Base-by-base conservation (phyloP, 345 rosid genomes). In the Eucalyptus dawsonii region DNA sequence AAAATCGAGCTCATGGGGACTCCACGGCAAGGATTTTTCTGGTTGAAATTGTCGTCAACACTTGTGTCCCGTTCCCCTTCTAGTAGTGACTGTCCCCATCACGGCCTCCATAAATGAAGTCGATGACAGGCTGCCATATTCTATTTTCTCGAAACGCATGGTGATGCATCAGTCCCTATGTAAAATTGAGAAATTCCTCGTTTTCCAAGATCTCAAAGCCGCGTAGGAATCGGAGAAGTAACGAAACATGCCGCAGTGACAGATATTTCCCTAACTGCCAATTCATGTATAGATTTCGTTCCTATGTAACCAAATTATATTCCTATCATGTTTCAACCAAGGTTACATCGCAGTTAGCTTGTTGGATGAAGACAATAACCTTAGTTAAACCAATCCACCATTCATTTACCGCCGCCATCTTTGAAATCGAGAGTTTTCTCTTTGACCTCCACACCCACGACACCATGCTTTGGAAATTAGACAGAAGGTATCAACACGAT, bases 381-480 rank as follows among this genome's bases (percentile, higher is more conserved):
- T 37, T 37, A 42, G 42, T 37, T 76, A 10, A 40, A 40, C 40
- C 81, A 72, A 34, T 22, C 81, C 44, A 17, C 25, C 25, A 34
- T 72, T 34, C 44, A 5, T 34, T 40, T 34, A 34, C 42, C 25
- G 58, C 0, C 44, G 44, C 14, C 81, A 14, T 65, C 34, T 65
- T 65, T 65, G 62, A 56, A 56, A 56, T 56, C 14, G 10, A 10
- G 62, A 4, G 11, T 10, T 37, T 76, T 37, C 27, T 72, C 47
- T 14, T 29, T 62, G 27, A 21, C 47, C 44, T 40, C 1, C 21
- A 21, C 1, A 37, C 42, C 83, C 25, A 10, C 27, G 0, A 22
- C 47, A 21, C 83, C 29, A 11, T 40, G 29, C 1, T 40, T 21
- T 21, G 83, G 83, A 76, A 76, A 1, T 76, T 11, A 13, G 24